Base-by-base conservation (phyloP, 2,329 filamentous ascomycete species). In the Fusarium sp. region DNA sequence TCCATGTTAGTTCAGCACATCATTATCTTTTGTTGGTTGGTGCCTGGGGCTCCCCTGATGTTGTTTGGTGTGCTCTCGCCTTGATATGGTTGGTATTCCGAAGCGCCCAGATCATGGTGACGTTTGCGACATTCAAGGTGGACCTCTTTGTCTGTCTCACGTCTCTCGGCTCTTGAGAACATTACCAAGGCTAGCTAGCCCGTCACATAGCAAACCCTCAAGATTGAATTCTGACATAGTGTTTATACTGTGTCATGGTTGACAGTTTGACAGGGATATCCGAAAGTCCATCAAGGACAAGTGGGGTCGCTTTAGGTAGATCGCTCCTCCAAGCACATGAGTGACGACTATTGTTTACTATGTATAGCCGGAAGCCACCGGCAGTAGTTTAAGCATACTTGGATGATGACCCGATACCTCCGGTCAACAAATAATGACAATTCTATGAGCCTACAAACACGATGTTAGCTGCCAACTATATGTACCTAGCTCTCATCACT, bases 141-240 rank as follows among this genome's bases (percentile, higher is more conserved):
- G 31, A 52, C 34, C 60, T 34, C 14, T 18, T 33, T 43, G 46
- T 43, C 34, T 34, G 38, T 33, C 46, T 42, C 38, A 40, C 33
- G n/a, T 28, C 26, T 58, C 49, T 58, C 36, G 55, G 54, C 36
- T 49, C 28, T 54, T 54, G 44, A 36, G 33, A 31, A 22, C 54
- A 33, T 36, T 36, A 36, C 14, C 6, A 6, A 36, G 34, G 34
- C 34, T 36, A 36, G 7, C 34, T 11, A 31, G 10, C 9, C 28
- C 9, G 28, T 31, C 9, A 24, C 22, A 24, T 33, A 40, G 24
- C 26, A 24, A 20, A 33, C 20, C 20, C 33, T 31, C 52, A 26
- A 49, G 34, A 64, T 45, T 34, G 44, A 31, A 38, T 26, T 55
- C 55, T 54, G 49, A 65, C 62, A 65, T 65, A 65, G 62, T 65